Conservation (phyloP, 108 stramenopile genomes). For the Cyclotella baltica region DNA sequence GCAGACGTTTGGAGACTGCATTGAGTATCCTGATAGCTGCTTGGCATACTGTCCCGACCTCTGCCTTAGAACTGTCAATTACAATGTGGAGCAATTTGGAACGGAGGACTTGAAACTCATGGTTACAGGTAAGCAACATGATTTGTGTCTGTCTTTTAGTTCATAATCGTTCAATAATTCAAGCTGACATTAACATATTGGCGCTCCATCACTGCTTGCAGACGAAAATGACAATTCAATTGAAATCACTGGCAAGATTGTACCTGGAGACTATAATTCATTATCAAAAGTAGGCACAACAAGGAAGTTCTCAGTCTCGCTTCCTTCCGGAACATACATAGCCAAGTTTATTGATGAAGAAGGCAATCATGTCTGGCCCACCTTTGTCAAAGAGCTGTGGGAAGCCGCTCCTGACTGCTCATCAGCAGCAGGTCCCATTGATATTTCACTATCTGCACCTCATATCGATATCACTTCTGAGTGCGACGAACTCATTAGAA, state of each 20-base stretch:
- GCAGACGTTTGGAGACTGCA: slow-evolving; percentile 32
- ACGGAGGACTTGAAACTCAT: slow-evolving; percentile 44
- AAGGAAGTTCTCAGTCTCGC: slow-evolving; percentile 51
- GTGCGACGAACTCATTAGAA: slow-evolving; percentile 45
- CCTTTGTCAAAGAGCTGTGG: slow-evolving; percentile 52
- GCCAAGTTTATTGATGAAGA: slow-evolving; percentile 48
- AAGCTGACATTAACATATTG: too few species aligned
- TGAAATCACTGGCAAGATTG: slow-evolving; percentile 31
- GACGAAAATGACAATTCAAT: slow-evolving; percentile 19
- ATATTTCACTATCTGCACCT: slow-evolving; percentile 42
- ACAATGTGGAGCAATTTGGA: slow-evolving; percentile 48
- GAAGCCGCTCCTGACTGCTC: slow-evolving; percentile 42
- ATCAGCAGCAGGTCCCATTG: slow-evolving; percentile 24
- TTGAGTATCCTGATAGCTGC: slow-evolving; percentile 23
- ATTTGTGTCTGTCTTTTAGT: too few species aligned
- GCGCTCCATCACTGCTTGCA: too few species aligned
- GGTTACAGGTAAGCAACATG: slow-evolving; percentile 32
- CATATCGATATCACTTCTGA: too few species aligned
- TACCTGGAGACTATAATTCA: slow-evolving; percentile 15
- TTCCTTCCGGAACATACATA: slow-evolving; percentile 50
- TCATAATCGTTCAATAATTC: too few species aligned
- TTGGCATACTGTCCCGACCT: slow-evolving; percentile 46
- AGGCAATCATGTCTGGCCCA: slow-evolving; percentile 51
- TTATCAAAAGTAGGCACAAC: slow-evolving; percentile 15
- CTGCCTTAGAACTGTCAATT: slow-evolving; percentile 48